phyloP scores from a whole-genome alignment of 495 filamentous ascomycete genomes.

The Lasiosphaeria hispida region DNA sequence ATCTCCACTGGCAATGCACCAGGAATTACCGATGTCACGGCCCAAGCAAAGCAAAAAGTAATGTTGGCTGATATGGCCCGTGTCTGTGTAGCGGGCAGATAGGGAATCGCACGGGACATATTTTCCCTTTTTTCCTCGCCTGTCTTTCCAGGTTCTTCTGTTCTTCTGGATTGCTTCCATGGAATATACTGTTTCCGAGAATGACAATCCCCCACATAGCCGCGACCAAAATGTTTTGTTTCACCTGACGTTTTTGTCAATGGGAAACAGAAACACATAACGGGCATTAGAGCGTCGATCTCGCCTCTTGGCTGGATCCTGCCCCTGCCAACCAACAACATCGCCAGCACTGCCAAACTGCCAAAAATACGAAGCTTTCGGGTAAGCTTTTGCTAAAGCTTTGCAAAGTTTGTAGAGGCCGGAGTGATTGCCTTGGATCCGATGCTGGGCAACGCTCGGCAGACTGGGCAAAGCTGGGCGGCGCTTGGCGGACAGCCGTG shows the following conservation, averaged over 20 bases:
- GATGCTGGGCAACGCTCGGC: neutral
- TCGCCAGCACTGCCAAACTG: too few relatives aligned
- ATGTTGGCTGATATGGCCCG: conserved; percentile 3
- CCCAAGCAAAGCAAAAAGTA: neutral
- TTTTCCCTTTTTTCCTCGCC: neutral
- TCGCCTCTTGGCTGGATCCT: too few relatives aligned
- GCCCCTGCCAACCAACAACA: too few relatives aligned
- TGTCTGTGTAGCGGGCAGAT: neutral
- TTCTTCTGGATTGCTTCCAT: neutral
- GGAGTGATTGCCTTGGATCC: too few relatives aligned
- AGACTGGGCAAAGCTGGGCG: conserved; percentile 2
- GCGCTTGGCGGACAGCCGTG: neutral
- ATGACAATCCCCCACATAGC: too few relatives aligned
- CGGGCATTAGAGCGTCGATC: too few relatives aligned
- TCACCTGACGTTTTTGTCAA: conserved; percentile 4
- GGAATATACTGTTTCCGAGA: too few relatives aligned
- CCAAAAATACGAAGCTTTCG: too few relatives aligned
- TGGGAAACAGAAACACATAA: neutral
- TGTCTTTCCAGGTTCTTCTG: neutral
- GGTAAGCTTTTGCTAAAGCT: too few relatives aligned
- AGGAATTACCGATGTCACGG: neutral
- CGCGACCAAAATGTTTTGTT: neutral
- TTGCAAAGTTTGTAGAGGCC: too few relatives aligned
- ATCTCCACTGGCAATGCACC: neutral
- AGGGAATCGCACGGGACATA: too few relatives aligned